Base-by-base conservation (phyloP, 306 rosid species). In the Cajanus cajan region DNA sequence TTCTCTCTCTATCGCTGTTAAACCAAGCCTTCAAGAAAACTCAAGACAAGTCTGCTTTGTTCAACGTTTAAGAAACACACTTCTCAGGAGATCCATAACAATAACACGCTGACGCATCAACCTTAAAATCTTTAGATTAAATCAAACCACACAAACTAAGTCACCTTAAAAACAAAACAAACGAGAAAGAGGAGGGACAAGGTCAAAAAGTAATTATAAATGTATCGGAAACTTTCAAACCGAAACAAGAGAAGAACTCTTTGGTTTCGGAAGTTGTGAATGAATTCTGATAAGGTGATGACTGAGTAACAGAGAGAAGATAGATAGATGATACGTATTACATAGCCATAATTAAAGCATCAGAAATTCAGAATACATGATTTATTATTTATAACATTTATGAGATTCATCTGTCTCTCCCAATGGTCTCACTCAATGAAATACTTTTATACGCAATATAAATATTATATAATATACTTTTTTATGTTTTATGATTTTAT, bases 21-120 rank as follows among this genome's bases (percentile, higher is more conserved):
- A 74, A 83, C 89, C 47, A 72, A 68, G 36, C 75, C 94, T 87
- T 85, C 54, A 88, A 87, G 93, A 80, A 83, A 91, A 88, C 93
- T 93, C 88, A 83, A 90, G 12, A 33, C 45, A 14, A 59, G 51
- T 7, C 59, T 73, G 62, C 81, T 84, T 87, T 78, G 74, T 63
- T 81, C 83, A 64, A 69, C 66, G 43, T 79, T 50, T 44, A 88
- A 85, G 85, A 73, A 79, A 87, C 80, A 51, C 78, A 34, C 67
- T 52, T 41, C 18, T 19, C 22, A 43, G 25, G 0, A 37, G 65
- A 43, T 28, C 31, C 31, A 28, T 16, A 43, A 59, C 73, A 48
- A 48, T 37, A 70, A 51, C 78, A 59, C 81, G 78, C 66, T 66
- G 47, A 71, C 70, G 80, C 75, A 62, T 66, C 41, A 73, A 69